Percentiles rank a stretch among this genome's conserved stretches.
phyloP scores from a whole-genome alignment of 2,329 filamentous ascomycete genomes.

The Pseudofabraea citricarpa region DNA sequence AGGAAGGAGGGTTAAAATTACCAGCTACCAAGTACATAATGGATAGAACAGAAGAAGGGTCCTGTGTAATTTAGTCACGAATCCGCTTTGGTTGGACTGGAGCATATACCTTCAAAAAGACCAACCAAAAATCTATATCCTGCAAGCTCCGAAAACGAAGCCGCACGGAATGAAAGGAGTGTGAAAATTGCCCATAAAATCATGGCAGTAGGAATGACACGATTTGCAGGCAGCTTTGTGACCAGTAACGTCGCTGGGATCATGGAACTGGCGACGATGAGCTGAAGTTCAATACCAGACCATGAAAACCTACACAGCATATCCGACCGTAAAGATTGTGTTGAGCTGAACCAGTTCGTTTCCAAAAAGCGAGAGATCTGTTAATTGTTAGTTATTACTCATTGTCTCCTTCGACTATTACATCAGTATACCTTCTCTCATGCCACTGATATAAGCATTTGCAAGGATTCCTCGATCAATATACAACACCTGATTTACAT shows the following conservation, averaged over 20 bases:
- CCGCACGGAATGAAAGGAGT: constrained; percentile 23
- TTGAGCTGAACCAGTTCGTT: background rate
- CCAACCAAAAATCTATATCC: constrained; percentile 49
- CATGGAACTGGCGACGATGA: background rate
- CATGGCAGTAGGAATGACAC: constrained; percentile 10
- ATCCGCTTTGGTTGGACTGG: constrained; percentile 32
- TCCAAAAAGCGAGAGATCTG: constrained; percentile 21
- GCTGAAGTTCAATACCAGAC: background rate
- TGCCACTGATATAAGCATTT: constrained; percentile 47
- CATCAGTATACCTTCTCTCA: constrained; percentile 31
- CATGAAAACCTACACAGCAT: background rate
- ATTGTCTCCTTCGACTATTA: background rate
- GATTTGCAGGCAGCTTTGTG: constrained; percentile 11
- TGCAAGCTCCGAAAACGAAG: constrained; percentile 41
- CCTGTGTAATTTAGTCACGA: background rate
- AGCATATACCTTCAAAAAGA: constrained; percentile 41
- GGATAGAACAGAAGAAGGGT: constrained; percentile 24
- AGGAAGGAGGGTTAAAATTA: no score
- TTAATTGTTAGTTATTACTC: background rate
- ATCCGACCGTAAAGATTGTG: background rate
- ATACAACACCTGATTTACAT: background rate
- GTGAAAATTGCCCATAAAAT: constrained; percentile 13
- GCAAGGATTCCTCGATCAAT: constrained; percentile 43
- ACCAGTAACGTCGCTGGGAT: constrained; percentile 13
- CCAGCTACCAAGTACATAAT: constrained; percentile 27